phyloP scores from a whole-genome alignment of 768 basidiomycete genomes.

The Amanita thiersii region DNA sequence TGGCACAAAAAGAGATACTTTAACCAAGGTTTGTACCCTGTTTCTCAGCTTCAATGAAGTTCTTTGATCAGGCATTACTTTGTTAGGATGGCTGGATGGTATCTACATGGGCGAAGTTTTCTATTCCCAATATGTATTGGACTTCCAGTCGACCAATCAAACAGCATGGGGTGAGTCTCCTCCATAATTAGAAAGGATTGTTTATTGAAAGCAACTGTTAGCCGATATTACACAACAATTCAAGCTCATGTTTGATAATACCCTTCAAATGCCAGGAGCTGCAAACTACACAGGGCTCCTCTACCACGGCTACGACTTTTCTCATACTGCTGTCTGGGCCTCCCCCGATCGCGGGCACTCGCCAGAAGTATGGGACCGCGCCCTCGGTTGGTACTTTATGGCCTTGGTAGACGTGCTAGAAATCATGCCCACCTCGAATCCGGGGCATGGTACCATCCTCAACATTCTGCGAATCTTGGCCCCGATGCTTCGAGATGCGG shows the following conservation, averaged over 20 bases:
- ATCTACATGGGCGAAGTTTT: slow-evolving; percentile 40
- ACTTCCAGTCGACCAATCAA: slow-evolving; percentile 24
- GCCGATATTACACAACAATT: slow-evolving; percentile 35
- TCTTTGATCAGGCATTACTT: background rate
- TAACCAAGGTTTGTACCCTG: slow-evolving; percentile 26
- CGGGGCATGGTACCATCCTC: slow-evolving; percentile 23
- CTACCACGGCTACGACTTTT: slow-evolving; percentile 43
- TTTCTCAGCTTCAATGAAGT: background rate
- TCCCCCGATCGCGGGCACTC: slow-evolving; percentile 36
- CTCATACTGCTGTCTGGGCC: slow-evolving; percentile 34
- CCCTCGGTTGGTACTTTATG: slow-evolving; percentile 41
- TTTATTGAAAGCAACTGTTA: slow-evolving; percentile 7
- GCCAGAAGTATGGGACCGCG: slow-evolving; percentile 42
- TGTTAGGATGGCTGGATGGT: slow-evolving; percentile 35
- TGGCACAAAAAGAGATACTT: slow-evolving; percentile 25
- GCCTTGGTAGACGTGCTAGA: slow-evolving; percentile 38
- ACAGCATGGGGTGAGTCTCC: slow-evolving; percentile 32
- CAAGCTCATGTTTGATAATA: slow-evolving; percentile 34
- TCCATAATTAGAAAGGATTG: too few relatives aligned
- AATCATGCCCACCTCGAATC: slow-evolving; percentile 23
- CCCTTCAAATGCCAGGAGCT: slow-evolving; percentile 27
- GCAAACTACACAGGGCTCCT: slow-evolving; percentile 33
- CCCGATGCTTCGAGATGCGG: slow-evolving; percentile 27
- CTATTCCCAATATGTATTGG: slow-evolving; percentile 31
- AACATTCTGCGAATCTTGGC: slow-evolving; percentile 24